Conservation (phyloP, 2,329 filamentous ascomycete species). For the Fusarium mexicanum region DNA sequence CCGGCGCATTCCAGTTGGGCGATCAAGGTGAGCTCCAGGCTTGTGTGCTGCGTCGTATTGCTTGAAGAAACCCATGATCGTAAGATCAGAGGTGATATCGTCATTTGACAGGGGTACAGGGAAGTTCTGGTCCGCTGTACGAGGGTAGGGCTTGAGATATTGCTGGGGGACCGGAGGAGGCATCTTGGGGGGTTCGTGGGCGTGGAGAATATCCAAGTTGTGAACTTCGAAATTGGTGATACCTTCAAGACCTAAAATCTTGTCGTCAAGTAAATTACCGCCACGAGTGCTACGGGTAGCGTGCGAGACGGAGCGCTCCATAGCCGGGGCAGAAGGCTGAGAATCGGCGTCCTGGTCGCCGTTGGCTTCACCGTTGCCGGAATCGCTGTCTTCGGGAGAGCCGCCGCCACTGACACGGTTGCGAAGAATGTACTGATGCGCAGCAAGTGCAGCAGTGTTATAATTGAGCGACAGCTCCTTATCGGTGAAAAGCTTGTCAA, state of each 20-base stretch:
- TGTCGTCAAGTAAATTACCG: conserved; percentile 66
- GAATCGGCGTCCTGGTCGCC: conserved; percentile 61
- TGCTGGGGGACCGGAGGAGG: conserved; percentile 66
- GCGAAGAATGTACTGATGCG: conserved; percentile 69
- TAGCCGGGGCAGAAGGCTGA: conserved; percentile 60
- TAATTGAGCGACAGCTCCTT: conserved; percentile 74
- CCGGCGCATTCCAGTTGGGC: conserved; percentile 62
- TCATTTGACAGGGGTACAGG: conserved; percentile 61
- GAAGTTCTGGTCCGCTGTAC: conserved; percentile 65
- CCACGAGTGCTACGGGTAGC: conserved; percentile 70
- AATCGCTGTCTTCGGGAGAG: conserved; percentile 64
- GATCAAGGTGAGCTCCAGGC: conserved; percentile 65
- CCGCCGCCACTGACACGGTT: conserved; percentile 63
- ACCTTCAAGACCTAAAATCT: conserved; percentile 67
- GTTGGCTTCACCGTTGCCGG: conserved; percentile 60
- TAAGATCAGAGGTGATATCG: conserved; percentile 64
- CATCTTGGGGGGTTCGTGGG: conserved; percentile 66
- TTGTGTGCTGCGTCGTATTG: conserved; percentile 65
- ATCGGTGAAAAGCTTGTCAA: conserved; percentile 76
- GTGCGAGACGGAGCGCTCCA: conserved; percentile 73
- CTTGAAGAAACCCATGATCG: conserved; percentile 67
- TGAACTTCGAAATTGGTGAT: conserved; percentile 67
- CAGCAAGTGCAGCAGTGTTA: conserved; percentile 69
- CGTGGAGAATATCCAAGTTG: conserved; percentile 66
- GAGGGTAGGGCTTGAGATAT: conserved; percentile 67